A percentile compares a stretch with the other conserved stretches of the same genome.
Conservation (phyloP, 768 basidiomycete genomes). For the Leccinum olivaceopallidum region DNA sequence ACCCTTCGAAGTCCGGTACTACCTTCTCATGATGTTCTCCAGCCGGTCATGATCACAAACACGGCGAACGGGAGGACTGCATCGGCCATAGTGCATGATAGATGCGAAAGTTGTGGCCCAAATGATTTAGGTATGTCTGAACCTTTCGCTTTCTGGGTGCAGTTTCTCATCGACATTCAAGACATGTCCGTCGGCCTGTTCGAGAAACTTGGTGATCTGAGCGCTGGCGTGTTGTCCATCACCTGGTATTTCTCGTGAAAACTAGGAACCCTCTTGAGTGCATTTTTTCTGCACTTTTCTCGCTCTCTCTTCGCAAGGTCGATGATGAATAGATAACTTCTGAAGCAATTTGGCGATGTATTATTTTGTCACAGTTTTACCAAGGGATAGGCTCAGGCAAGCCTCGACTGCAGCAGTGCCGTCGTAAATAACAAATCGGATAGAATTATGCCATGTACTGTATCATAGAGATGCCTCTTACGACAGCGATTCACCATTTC, state of each 20-base stretch:
- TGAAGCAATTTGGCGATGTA: conserved; percentile 22
- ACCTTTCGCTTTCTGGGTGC: neutral
- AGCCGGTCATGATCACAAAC: conserved; percentile 66
- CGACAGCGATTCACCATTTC: conserved; percentile 6
- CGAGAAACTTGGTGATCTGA: conserved; percentile 47
- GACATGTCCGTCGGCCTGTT: conserved; percentile 71
- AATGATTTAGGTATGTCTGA: conserved; percentile 54
- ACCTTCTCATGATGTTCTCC: conserved; percentile 14
- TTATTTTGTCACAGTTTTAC: conserved; percentile 19
- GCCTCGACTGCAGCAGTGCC: conserved; percentile 17
- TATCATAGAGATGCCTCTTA: conserved; percentile 21
- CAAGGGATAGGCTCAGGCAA: conserved; percentile 20
- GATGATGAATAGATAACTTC: conserved; percentile 11
- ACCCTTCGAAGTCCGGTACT: neutral
- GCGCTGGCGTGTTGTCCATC: conserved; percentile 51
- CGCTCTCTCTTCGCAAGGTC: conserved; percentile 4
- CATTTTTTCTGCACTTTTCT: neutral
- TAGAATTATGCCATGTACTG: conserved; percentile 21
- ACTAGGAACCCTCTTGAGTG: conserved; percentile 39
- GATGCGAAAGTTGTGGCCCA: conserved; percentile 55
- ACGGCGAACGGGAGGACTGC: conserved; percentile 50
- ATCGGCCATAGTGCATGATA: conserved; percentile 54
- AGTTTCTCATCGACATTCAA: conserved; percentile 29
- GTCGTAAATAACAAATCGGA: conserved; percentile 4
- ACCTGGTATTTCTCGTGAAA: conserved; percentile 58